Evolutionary conservation across 2,329 filamentous ascomycete species (phyloP), one percentile per base, ranked within the genome.

Genomic region (Macrophomina tecta): DNA sequence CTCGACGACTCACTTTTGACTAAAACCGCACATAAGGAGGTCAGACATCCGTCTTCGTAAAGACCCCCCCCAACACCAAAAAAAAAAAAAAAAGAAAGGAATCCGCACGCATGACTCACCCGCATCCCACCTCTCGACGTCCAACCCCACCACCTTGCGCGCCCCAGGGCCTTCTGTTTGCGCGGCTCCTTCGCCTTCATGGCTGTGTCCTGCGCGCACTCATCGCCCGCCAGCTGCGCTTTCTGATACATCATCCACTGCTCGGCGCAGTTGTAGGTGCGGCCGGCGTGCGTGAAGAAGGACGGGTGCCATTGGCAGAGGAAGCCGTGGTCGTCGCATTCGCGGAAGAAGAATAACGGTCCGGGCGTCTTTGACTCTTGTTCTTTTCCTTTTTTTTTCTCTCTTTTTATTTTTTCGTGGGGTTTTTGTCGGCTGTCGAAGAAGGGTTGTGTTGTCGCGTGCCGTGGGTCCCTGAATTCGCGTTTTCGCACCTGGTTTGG

Each of bases 261-360:
- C 71, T 83, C 81, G 18, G 79, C 76, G 1, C 76, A 79, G 4
- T 70, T 69, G 69, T 82, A 82, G 52, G 66, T 76, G 53, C 75
- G 73, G 42, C 73, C 77, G 11, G 36, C 36, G 28, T 68, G 68
- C 1, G 71, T 61, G 72, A 88, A 90, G 2, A 81, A 76, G n/a
- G 78, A 81, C 61, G 77, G 71, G 72, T 86, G 88, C 87, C 87
- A 90, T 76, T 91, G 88, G 0, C 84, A 87, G n/a, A 90, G 80
- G 76, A 82, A 89, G 46, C 86, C 87, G 40, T 83, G 78, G 0
- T 77, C 70, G 66, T 86, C 81, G 11, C 79, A 79, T 49, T 74
- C 73, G 40, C 73, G 71, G 76, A 75, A 79, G 75, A 80, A 80
- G 69, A 69, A 79, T 45, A 79, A 18, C 7, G 64, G 42, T 42